Base-by-base conservation (phyloP, 73 alveolate genomes). In the Tetrahymena borealis region DNA sequence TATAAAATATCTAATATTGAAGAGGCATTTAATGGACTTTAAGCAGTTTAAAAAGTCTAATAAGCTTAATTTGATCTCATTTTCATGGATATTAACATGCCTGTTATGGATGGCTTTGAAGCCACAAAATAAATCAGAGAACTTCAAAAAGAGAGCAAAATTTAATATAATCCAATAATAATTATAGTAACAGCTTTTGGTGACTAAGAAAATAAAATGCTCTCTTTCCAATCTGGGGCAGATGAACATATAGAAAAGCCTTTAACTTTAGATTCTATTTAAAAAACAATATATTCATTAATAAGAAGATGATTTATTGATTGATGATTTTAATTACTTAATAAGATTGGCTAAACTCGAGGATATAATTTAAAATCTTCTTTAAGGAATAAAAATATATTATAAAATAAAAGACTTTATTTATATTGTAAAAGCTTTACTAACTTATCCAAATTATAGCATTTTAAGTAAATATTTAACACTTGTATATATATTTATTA, bases 81-180 rank as follows among this genome's bases (percentile, higher is more conserved):
- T 15, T 85, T 93, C 39, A 93, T 93, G 95, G 95, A 93, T 93
- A 93, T 93, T 4, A 93, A 93, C 16, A 93, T 93, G 95, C 95
- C 95, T 10, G 32, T 93, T 3, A 93, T 85, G 93, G 95, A 93
- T 93, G 95, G 95, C 11, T 93, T 79, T 85, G 40, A 31, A 6
- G 92, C 95, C 7, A 93, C 95, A 11, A 93, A 40, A 85, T 33
- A 37, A 15, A 85, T 93, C 7, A 32, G 90, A 93, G 41, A 78
- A 15, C 13, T 60, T 4, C 28, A 60, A 18, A 60, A 60, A 60
- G 38, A 60, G 28, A n/a, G 28, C 28, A 60, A 60, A 60, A 60
- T 60, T 24, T 20, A 1, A 15, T 60, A 60, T 16, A 60, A 60
- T 15, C 85, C 85, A 18, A 60, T 60, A 10, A 60, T 60, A 10